Conservation (phyloP, 2,329 filamentous ascomycete genomes). For the Onygenales sp. region DNA sequence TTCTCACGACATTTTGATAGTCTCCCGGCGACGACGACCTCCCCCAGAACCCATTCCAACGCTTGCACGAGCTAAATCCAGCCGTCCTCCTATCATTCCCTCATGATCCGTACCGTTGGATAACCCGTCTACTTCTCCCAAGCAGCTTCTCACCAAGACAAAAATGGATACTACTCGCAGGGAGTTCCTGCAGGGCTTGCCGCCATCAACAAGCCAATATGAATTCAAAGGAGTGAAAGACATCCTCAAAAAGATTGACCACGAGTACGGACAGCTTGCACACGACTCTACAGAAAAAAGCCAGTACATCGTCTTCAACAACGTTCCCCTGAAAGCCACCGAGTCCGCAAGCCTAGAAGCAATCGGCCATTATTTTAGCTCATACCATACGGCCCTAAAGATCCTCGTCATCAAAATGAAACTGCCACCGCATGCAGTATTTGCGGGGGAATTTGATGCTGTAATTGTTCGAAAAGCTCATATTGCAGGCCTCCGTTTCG, state of each 20-base stretch:
- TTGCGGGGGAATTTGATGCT: background rate
- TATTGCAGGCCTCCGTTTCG: background rate
- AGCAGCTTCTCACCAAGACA: background rate
- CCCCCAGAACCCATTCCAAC: too few relatives aligned
- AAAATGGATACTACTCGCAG: background rate
- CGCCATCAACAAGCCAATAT: background rate
- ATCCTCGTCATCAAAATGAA: background rate
- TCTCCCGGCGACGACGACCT: too few relatives aligned
- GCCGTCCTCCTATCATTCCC: background rate
- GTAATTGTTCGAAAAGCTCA: background rate
- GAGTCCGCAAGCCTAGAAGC: background rate
- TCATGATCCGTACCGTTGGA: too few relatives aligned
- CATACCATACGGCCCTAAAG: background rate
- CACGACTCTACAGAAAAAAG: background rate
- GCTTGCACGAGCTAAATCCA: background rate
- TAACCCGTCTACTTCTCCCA: too few relatives aligned
- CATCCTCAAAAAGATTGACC: background rate
- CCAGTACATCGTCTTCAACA: background rate
- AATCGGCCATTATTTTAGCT: background rate
- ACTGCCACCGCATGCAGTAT: background rate
- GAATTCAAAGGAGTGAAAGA: background rate
- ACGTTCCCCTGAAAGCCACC: background rate
- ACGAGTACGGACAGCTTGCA: background rate
- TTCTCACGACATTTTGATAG: background rate
- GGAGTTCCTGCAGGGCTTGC: background rate